Conservation (phyloP, 176 grass and related monocot species). For the Hordeum marinum region DNA sequence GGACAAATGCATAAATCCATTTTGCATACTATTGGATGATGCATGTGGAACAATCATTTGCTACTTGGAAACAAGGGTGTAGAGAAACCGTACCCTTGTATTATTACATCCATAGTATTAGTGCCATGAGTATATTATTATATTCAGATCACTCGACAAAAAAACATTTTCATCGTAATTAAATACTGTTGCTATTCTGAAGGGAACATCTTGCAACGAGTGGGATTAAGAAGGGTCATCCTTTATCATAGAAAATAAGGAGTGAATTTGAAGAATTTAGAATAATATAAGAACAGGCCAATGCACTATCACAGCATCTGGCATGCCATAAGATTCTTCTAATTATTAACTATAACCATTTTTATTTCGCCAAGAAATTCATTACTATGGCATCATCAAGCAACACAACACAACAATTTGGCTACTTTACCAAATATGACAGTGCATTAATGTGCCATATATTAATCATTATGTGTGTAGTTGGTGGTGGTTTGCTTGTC, state of each 20-base stretch:
- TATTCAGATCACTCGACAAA: neutral
- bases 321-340: neutral
- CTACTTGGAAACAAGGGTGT: neutral
- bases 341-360: neutral
- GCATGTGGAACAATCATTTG: neutral
- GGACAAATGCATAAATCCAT: conserved; percentile 30
- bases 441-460: neutral
- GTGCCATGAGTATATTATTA: neutral
- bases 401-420: neutral
- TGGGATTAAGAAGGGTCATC: neutral
- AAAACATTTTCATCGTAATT: neutral
- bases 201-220: neutral
- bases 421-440: neutral
- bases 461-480: neutral
- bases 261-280: neutral
- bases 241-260: neutral
- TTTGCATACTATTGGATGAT: neutral
- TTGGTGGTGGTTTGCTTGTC: neutral
- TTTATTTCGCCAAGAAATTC: neutral
- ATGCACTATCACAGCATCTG: neutral
- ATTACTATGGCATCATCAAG: neutral
- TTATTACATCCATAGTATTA: neutral
- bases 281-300: neutral
- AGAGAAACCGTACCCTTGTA: neutral
- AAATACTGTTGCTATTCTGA: neutral